phyloP scores from a whole-genome alignment of 805 yeast species.

The Scheffersomyces lignosus region DNA sequence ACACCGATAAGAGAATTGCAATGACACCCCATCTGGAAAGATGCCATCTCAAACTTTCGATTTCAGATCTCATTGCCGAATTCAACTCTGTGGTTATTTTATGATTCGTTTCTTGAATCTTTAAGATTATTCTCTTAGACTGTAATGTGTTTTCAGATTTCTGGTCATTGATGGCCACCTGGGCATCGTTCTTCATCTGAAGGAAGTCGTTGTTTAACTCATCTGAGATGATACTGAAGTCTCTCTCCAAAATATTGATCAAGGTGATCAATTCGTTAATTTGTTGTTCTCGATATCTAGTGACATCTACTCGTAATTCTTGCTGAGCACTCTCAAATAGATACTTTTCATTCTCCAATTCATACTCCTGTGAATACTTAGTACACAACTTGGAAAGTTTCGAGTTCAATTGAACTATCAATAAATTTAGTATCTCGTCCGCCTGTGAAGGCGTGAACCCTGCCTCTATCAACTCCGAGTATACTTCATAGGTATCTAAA shows the following conservation, averaged over 20 bases:
- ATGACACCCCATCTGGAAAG: conserved; percentile 85
- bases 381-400: conserved; percentile 44
- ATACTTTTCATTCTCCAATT: conserved; percentile 84
- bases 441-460: conserved; percentile 67
- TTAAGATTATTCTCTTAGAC: conserved; percentile 64
- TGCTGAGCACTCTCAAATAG: conserved; percentile 90
- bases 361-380: conserved; percentile 56
- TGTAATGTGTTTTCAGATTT: conserved; percentile 79
- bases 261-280: conserved; percentile 65
- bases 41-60: conserved; percentile 91
- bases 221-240: conserved; percentile 70
- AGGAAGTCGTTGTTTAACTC: conserved; percentile 65
- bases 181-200: conserved; percentile 67
- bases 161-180: conserved; percentile 83
- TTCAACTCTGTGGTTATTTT: conserved; percentile 79
- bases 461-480: conserved; percentile 48
- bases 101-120: conserved; percentile 80
- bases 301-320: conserved; percentile 77
- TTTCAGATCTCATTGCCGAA: conserved; percentile 80
- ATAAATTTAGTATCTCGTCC: conserved; percentile 52
- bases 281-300: conserved; percentile 67
- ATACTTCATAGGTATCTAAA: conserved; percentile 52
- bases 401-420: conserved; percentile 44
- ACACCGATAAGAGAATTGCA: conserved; percentile 67
- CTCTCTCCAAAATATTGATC: conserved; percentile 68